Base-by-base conservation (phyloP, 1,284 basidiomycete species). In the Tetrapyrgos nigripes region DNA sequence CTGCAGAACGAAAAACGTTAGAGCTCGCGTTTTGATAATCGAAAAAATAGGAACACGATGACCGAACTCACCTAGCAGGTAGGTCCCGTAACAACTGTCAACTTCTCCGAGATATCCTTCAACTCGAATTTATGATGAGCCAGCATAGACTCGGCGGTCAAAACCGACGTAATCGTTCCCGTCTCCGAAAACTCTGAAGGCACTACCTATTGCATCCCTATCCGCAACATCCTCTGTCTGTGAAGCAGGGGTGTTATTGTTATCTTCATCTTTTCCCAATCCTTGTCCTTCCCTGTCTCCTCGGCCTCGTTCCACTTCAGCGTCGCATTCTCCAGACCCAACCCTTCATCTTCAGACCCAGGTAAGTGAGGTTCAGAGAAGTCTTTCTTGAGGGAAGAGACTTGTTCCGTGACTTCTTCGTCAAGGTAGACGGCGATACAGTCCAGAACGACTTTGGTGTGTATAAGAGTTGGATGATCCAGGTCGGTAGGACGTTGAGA, bases 381-480 rank as follows among this genome's bases (percentile, higher is more conserved):
- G 11, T 74, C 69, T 49, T 70, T 71, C 67, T 89, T 90, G 46
- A 92, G 73, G 0, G 85, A 82, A 0, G 87, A 89, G 0, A 91
- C 88, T 73, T 88, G 88, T 13, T 82, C 84, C 0, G 85, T 78
- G 3, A 93, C 95, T 46, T 93, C 92, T 71, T 96, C 94, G 4
- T 82, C 81, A 10, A 97, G 81, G 73, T 91, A 97, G 1, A 84
- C 86, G 27, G 91, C 82, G 57, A 97, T 92, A 50, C 95, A 90
- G 51, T 92, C 83, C 27, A 96, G 71, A 0, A 91, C 86, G 3
- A 97, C 91, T 23, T 85, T 80, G 0, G 91, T 83, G 83, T 94
- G 71, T n/a, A n/a, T 9, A 60, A 8, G 70, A 58, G 23, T 68
- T 27, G 37, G 29, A 31, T 49, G 13, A 59, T 37, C 43, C 27